These are phyloP conservation scores for Lagenaria siceraria DNA, from an alignment of 306 rosid species.

Conservation along the genomic window DNA sequence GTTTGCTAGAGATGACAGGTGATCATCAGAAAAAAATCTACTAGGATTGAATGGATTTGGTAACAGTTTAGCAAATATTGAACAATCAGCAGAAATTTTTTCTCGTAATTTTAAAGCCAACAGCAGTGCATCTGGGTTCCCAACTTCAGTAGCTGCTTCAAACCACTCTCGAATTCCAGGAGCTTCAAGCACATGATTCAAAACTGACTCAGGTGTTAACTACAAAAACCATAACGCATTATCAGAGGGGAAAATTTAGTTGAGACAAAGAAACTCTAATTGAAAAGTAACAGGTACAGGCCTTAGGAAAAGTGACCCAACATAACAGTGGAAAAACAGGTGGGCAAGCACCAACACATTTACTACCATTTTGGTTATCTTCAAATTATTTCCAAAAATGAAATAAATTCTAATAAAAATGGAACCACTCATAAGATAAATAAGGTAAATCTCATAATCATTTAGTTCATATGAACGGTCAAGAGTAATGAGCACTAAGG, in stretches of 20 bases:
- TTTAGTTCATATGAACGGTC: neutral
- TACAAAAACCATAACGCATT: conserved; percentile 22
- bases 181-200: conserved; percentile 56
- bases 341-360: neutral
- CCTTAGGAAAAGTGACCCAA: neutral
- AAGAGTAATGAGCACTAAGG: neutral
- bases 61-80: conserved; percentile 46
- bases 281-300: neutral
- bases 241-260: neutral
- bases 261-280: neutral
- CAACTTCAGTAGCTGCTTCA: conserved; percentile 55
- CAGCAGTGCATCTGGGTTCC: conserved; percentile 90
- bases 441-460: neutral
- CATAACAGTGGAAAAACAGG: neutral
- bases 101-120: conserved; percentile 61
- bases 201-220: conserved; percentile 48
- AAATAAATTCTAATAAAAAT: neutral
- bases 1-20: conserved; percentile 52
- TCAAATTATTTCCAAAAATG: neutral
- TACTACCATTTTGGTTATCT: neutral
- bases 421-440: neutral
- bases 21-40: conserved; percentile 50
- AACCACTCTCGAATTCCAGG: conserved; percentile 78
- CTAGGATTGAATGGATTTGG: conserved; percentile 56
- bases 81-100: conserved; percentile 29